Conservation (phyloP, 352 stramenopile genomes). For the Saprolegnia parasitica region DNA sequence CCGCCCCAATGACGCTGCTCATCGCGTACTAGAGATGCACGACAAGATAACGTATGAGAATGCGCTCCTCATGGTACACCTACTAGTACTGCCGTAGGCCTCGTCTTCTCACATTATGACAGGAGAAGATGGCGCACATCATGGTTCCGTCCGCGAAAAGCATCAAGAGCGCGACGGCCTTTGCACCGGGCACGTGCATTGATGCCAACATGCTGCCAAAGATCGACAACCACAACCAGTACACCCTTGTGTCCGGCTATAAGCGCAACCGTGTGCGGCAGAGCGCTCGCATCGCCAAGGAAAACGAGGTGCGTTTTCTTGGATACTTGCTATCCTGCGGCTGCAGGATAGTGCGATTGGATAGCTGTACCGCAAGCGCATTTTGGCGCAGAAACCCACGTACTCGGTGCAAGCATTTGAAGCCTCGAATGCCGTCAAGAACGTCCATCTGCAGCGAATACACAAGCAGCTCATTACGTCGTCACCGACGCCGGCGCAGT, state of each 20-base stretch:
- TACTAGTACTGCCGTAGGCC: neutral
- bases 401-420: slow-evolving; percentile 5
- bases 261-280: neutral
- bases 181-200: slow-evolving; percentile 18
- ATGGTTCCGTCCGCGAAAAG: slow-evolving; percentile 6
- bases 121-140: slow-evolving; percentile 27
- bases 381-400: slow-evolving; percentile 19
- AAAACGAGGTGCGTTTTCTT: slow-evolving; percentile 2
- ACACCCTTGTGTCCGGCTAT: slow-evolving; percentile 18
- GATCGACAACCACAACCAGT: slow-evolving; percentile 28
- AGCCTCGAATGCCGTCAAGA: neutral
- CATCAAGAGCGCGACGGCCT: neutral
- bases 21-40: neutral
- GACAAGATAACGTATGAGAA: slow-evolving; percentile 13
- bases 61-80: slow-evolving; percentile 10
- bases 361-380: slow-evolving; percentile 14
- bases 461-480: slow-evolving; percentile 18
- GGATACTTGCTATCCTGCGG: neutral
- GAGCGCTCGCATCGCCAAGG: slow-evolving; percentile 18
- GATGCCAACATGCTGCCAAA: slow-evolving; percentile 23
- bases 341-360: neutral
- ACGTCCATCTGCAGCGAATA: slow-evolving; percentile 10
- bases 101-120: neutral
- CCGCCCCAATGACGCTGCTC: neutral
- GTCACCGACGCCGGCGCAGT: neutral